These are phyloP conservation scores for Aspergillus phoenicis DNA, from an alignment of 2,329 filamentous ascomycete species.

Conservation along the genomic window DNA sequence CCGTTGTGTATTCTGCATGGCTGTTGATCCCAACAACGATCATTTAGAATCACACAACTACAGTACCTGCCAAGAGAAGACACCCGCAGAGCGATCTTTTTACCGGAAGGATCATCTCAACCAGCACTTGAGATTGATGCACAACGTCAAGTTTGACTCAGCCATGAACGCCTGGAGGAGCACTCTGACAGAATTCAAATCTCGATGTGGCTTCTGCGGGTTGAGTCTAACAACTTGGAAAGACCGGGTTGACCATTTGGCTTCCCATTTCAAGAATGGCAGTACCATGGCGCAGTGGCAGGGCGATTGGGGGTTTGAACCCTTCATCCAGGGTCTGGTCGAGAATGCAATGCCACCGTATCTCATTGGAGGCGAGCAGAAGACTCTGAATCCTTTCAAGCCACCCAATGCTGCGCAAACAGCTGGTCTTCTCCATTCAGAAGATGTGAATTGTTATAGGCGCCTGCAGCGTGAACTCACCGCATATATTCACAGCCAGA, in stretches of 20 bases:
- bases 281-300: slow-evolving; percentile 42
- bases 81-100: slow-evolving; percentile 61
- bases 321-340: slow-evolving; percentile 37
- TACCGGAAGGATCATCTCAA: slow-evolving; percentile 65
- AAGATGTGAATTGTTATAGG: slow-evolving; percentile 45
- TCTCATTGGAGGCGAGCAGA: slow-evolving; percentile 40
- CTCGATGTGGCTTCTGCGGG: slow-evolving; percentile 49
- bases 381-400: slow-evolving; percentile 37
- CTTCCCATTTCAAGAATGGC: slow-evolving; percentile 43
- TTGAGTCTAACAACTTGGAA: slow-evolving; percentile 48
- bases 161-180: slow-evolving; percentile 64
- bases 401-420: slow-evolving; percentile 22
- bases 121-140: slow-evolving; percentile 63
- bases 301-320: slow-evolving; percentile 45
- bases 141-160: slow-evolving; percentile 57
- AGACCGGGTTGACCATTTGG: slow-evolving; percentile 42
- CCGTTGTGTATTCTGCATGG: slow-evolving; percentile 62
- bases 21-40: slow-evolving; percentile 54
- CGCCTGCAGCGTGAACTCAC: slow-evolving; percentile 46
- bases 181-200: slow-evolving; percentile 56
- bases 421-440: slow-evolving; percentile 29
- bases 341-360: slow-evolving; percentile 45
- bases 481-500: slow-evolving; percentile 40
- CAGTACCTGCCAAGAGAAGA: slow-evolving; percentile 61
- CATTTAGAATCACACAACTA: slow-evolving; percentile 65